These are phyloP conservation scores for Malassezia yamatoensis DNA, from an alignment of 1,284 basidiomycete genomes.

Conservation along the genomic window DNA sequence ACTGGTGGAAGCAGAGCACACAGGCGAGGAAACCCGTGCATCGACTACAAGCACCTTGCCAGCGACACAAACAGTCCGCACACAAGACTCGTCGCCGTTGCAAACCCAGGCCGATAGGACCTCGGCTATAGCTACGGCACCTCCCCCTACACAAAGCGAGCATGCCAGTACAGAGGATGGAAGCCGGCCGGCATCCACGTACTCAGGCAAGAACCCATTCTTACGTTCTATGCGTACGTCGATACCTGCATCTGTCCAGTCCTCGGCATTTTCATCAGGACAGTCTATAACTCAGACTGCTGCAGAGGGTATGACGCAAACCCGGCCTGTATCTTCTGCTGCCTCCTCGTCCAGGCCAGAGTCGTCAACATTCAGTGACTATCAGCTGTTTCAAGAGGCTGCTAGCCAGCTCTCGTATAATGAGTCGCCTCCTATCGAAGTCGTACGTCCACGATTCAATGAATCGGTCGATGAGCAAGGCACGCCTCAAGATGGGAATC, in stretches of 20 bases:
- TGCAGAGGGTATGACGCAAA: background rate
- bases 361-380: constrained; percentile 1
- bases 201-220: background rate
- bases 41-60: background rate
- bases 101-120: background rate
- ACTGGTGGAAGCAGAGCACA: background rate
- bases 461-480: background rate
- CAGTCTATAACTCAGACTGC: too few species aligned
- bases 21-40: background rate
- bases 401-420: background rate
- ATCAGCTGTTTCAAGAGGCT: constrained; percentile 5
- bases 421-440: constrained; percentile 5
- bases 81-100: too few species aligned
- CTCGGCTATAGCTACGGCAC: background rate
- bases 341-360: background rate
- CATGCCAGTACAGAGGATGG: too few species aligned
- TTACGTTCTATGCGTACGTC: background rate
- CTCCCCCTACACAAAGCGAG: background rate
- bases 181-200: too few species aligned
- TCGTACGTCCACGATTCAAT: background rate
- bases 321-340: background rate
- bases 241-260: background rate
- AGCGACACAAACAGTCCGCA: too few species aligned
- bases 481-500: background rate
- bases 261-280: too few species aligned